Conservation (phyloP, 805 yeast genomes). For the Candida michaelii region DNA sequence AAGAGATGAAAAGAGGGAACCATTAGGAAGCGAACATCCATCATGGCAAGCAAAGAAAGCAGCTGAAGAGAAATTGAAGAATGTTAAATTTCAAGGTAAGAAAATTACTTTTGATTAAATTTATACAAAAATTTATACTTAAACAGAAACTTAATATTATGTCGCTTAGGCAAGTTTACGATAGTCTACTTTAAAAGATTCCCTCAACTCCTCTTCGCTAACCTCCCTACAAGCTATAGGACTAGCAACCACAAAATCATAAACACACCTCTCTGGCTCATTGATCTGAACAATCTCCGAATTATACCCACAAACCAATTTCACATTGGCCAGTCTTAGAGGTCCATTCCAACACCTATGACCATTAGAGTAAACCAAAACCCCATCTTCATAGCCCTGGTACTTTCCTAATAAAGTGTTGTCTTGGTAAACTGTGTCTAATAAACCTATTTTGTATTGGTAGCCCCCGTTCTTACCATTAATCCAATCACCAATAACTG, state of each 20-base stretch:
- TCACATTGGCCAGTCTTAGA: slow-evolving; percentile 63
- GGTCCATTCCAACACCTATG: slow-evolving; percentile 96
- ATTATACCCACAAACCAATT: slow-evolving; percentile 64
- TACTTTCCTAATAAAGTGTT: slow-evolving; percentile 53
- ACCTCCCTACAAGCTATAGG: slow-evolving; percentile 47
- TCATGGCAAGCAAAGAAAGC: slow-evolving; percentile 93
- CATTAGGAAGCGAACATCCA: slow-evolving; percentile 63
- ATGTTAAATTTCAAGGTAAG: slow-evolving; percentile 77
- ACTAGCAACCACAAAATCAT: slow-evolving; percentile 50
- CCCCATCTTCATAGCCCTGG: slow-evolving; percentile 21
- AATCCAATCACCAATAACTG: slow-evolving; percentile 52
- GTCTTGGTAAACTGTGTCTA: slow-evolving; percentile 57
- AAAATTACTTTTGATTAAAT: slow-evolving; percentile 72
- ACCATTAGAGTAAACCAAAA: slow-evolving; percentile 56
- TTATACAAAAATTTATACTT: no score
- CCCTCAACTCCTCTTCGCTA: slow-evolving; percentile 26
- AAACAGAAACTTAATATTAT: no score
- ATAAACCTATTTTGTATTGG: slow-evolving; percentile 61
- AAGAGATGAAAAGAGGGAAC: background rate
- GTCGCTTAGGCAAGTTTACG: no score
- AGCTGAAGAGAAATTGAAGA: slow-evolving; percentile 64
- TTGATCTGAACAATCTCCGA: slow-evolving; percentile 61
- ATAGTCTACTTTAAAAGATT: slow-evolving; percentile 28
- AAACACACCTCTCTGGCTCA: slow-evolving; percentile 89
- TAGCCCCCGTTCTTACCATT: slow-evolving; percentile 62